These are phyloP conservation scores for Peniophora sp. DNA, from an alignment of 1,284 basidiomycete species.

Conservation along the genomic window DNA sequence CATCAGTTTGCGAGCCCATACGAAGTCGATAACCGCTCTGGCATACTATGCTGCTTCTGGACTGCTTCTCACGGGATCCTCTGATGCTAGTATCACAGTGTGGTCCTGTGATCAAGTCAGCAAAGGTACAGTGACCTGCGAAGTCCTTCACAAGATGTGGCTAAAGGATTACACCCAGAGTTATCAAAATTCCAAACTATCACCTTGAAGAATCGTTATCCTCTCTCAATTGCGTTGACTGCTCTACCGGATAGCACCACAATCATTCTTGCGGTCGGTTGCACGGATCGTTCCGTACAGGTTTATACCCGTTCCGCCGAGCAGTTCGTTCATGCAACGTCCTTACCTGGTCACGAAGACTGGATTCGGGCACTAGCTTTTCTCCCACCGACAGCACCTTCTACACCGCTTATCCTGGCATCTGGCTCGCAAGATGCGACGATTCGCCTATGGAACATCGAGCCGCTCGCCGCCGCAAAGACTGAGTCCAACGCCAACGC, in stretches of 20 bases:
- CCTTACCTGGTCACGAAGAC: conserved; percentile 86
- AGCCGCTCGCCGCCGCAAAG: conserved; percentile 24
- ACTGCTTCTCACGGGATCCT: conserved; percentile 68
- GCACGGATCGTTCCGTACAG: conserved; percentile 70
- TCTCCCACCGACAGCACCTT: conserved; percentile 23
- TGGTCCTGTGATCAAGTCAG: conserved; percentile 39
- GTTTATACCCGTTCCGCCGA: conserved; percentile 67
- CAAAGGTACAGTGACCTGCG: too few relatives aligned
- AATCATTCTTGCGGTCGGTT: conserved; percentile 66
- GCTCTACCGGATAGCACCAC: conserved; percentile 62
- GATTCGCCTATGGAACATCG: conserved; percentile 83
- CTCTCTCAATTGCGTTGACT: conserved; percentile 61
- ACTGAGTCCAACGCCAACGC: conserved; percentile 13
- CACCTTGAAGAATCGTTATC: conserved; percentile 61
- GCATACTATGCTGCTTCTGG: conserved; percentile 29
- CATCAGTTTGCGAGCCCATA: conserved; percentile 50
- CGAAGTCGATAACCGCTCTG: conserved; percentile 60
- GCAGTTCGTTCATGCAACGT: conserved; percentile 52
- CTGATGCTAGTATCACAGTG: conserved; percentile 69
- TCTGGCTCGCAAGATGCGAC: conserved; percentile 92
- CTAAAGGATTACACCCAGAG: too few relatives aligned
- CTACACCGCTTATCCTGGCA: conserved; percentile 54
- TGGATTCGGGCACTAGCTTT: conserved; percentile 85
- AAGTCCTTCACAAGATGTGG: too few relatives aligned
- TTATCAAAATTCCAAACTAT: conserved; percentile 42